Evolutionary conservation across 768 basidiomycete species (phyloP).

Genomic region (Xerocomellus intermedius): DNA sequence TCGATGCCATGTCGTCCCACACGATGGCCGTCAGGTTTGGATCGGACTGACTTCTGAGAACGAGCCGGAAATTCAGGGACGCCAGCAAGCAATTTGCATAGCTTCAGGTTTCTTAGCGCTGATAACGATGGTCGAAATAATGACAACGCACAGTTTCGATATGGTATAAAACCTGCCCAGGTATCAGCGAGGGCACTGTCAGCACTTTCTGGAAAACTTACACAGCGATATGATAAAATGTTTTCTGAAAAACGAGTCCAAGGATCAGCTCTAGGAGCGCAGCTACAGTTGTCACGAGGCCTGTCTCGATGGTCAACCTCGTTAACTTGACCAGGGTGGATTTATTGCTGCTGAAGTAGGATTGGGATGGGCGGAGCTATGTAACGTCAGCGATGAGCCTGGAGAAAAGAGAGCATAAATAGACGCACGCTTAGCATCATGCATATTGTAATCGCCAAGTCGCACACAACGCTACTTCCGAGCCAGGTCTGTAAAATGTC

Average conservation of each 20-base stretch:
- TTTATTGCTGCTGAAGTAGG: background rate
- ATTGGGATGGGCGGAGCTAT: slow-evolving; percentile 17
- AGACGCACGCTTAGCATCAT: slow-evolving; percentile 16
- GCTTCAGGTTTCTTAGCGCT: background rate
- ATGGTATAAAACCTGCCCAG: slow-evolving; percentile 7
- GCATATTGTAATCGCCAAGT: slow-evolving; percentile 20
- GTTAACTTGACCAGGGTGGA: slow-evolving; percentile 11
- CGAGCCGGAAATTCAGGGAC: slow-evolving; percentile 13
- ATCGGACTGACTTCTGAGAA: slow-evolving; percentile 7
- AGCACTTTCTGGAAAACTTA: slow-evolving; percentile 1
- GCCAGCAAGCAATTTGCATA: slow-evolving; percentile 21
- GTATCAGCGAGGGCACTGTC: background rate
- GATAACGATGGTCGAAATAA: background rate
- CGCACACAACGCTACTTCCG: slow-evolving; percentile 16
- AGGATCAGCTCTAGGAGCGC: slow-evolving; percentile 19
- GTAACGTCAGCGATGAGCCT: background rate
- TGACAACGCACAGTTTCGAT: slow-evolving; percentile 14
- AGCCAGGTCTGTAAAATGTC: slow-evolving; percentile 19
- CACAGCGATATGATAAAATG: slow-evolving; percentile 17
- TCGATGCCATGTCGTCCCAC: background rate
- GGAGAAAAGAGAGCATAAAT: background rate
- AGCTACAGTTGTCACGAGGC: slow-evolving; percentile 20
- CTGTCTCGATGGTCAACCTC: slow-evolving; percentile 25
- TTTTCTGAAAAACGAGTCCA: background rate
- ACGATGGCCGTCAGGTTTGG: background rate